These are phyloP conservation scores for Schizosaccharomyces versatilis DNA, from an alignment of 1,139 yeast species.

Conservation along the genomic window DNA sequence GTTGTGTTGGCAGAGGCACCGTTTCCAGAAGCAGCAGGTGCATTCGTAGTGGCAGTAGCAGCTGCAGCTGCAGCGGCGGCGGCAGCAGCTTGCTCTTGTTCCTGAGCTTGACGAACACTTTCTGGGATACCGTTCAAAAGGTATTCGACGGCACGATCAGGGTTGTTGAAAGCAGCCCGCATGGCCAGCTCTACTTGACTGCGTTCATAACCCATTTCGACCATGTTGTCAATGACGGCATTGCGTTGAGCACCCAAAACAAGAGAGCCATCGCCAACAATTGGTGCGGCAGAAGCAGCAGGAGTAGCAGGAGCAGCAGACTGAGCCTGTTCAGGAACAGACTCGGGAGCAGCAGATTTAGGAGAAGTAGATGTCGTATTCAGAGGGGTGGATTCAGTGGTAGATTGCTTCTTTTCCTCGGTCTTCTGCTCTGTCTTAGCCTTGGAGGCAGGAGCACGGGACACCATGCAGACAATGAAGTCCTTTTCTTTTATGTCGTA, in stretches of 20 bases:
- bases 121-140: conserved; percentile 70
- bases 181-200: conserved; percentile 73
- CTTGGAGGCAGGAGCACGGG: conserved; percentile 5
- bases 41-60: conserved; percentile 11
- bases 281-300: conserved; percentile 16
- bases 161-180: conserved; percentile 89
- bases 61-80: conserved; percentile 9
- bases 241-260: conserved; percentile 48
- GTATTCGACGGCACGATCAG: conserved; percentile 94
- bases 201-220: conserved; percentile 93
- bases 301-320: conserved; percentile 18
- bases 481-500: conserved; percentile 73
- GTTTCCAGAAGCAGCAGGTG: conserved; percentile 14
- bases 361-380: conserved; percentile 17
- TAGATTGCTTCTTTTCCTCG: neutral
- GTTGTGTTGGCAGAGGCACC: conserved; percentile 17
- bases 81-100: conserved; percentile 18
- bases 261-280: conserved; percentile 20
- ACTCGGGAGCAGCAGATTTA: conserved; percentile 13
- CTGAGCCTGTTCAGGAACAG: conserved; percentile 16
- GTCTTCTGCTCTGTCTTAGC: conserved; percentile 6
- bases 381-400: conserved; percentile 14
- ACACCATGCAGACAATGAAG: conserved; percentile 74
- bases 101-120: conserved; percentile 21
- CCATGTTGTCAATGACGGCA: conserved; percentile 50